Conservation (phyloP, 1,284 basidiomycete genomes). For the Moniliophthora roreri region DNA sequence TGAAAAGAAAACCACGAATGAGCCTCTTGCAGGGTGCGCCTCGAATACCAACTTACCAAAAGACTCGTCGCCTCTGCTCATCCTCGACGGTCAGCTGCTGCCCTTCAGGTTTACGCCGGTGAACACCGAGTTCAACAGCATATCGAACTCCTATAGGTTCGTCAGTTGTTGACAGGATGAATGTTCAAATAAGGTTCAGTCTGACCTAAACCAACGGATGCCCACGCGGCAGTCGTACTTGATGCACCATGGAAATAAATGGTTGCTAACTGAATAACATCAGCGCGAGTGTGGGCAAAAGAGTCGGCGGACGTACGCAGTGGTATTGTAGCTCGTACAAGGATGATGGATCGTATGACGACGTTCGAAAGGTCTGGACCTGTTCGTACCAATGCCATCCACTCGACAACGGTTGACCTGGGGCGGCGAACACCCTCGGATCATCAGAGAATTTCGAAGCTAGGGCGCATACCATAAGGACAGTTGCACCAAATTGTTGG, state of each 20-base stretch:
- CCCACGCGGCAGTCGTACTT: slow-evolving; percentile 2
- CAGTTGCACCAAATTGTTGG: slow-evolving; percentile 41
- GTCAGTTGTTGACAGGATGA: background rate
- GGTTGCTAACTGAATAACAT: background rate
- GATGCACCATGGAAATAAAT: slow-evolving; percentile 1
- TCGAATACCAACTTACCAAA: slow-evolving; percentile 42
- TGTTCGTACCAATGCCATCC: slow-evolving; percentile 56
- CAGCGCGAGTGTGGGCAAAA: no score
- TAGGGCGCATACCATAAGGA: slow-evolving; percentile 47
- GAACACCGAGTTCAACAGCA: slow-evolving; percentile 35
- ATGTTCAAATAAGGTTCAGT: background rate
- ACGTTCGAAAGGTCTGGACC: slow-evolving; percentile 30
- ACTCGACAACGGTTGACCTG: slow-evolving; percentile 27
- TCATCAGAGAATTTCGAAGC: slow-evolving; percentile 48
- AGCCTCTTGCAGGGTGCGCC: background rate
- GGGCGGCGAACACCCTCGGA: slow-evolving; percentile 35
- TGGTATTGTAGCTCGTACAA: slow-evolving; percentile 38
- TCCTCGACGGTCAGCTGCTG: slow-evolving; percentile 29
- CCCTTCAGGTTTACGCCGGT: slow-evolving; percentile 29
- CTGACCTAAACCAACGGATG: background rate
- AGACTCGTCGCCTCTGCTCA: slow-evolving; percentile 54
- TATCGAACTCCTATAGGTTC: slow-evolving; percentile 35
- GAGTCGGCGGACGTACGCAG: background rate
- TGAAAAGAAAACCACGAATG: slow-evolving; percentile 14
- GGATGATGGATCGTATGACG: slow-evolving; percentile 31